These are phyloP conservation scores for Fusarium redolens DNA, from an alignment of 2,329 filamentous ascomycete genomes.

Conservation along the genomic window DNA sequence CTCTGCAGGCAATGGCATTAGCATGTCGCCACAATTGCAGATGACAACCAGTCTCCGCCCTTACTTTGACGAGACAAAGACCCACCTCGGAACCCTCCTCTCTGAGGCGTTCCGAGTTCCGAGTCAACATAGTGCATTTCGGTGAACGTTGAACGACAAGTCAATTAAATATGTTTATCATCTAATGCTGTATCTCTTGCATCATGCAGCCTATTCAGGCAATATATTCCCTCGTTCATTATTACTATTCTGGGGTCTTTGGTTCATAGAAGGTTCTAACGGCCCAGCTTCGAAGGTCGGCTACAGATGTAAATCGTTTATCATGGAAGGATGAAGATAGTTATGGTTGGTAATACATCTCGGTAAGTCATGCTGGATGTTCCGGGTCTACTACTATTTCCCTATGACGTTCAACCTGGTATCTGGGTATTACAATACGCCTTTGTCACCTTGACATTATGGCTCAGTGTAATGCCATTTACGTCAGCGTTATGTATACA, in stretches of 20 bases:
- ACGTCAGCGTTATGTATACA: background rate
- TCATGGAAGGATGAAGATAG: fast-evolving
- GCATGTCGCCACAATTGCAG: background rate
- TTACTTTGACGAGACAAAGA: background rate
- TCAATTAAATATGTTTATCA: background rate
- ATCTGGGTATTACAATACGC: background rate
- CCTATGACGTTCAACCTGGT: fast-evolving
- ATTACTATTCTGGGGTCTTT: background rate
- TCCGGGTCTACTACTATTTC: background rate
- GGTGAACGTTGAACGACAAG: background rate
- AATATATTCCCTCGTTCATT: fast-evolving
- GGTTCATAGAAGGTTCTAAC: fast-evolving
- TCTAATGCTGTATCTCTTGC: background rate
- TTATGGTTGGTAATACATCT: too few relatives aligned
- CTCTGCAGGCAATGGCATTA: background rate
- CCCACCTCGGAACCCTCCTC: background rate
- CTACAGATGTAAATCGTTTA: fast-evolving
- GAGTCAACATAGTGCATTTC: background rate
- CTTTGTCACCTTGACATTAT: fast-evolving
- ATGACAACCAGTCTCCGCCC: background rate
- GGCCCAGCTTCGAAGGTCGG: fast-evolving
- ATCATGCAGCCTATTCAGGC: background rate
- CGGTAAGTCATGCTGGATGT: too few relatives aligned
- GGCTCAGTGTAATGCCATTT: background rate
- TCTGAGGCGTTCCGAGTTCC: background rate